A percentile compares a stretch with the other conserved stretches of the same genome.
These are phyloP conservation scores for Fusarium kyushuense DNA, from an alignment of 2,329 filamentous ascomycete genomes.

Conservation along the genomic window DNA sequence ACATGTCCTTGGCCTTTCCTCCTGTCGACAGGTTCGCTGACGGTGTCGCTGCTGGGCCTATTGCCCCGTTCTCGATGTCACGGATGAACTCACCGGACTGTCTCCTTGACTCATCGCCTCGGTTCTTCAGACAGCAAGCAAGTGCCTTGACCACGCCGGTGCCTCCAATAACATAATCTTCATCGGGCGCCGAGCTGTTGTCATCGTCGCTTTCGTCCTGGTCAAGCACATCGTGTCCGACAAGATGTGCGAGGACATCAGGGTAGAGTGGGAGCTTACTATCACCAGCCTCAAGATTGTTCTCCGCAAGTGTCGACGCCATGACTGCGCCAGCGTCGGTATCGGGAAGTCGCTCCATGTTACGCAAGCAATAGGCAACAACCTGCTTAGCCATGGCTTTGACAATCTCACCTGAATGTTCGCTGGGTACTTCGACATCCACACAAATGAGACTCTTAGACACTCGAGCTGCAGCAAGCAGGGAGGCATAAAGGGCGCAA, in stretches of 20 bases:
- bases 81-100: constrained; percentile 65
- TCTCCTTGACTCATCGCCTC: constrained; percentile 69
- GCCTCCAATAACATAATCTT: constrained; percentile 95
- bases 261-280: constrained; percentile 65
- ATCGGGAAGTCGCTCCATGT: constrained; percentile 84
- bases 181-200: constrained; percentile 79
- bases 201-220: constrained; percentile 68
- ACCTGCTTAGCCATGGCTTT: constrained; percentile 93
- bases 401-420: constrained; percentile 88
- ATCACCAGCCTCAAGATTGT: constrained; percentile 48
- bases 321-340: constrained; percentile 67
- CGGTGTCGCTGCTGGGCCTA: constrained; percentile 56
- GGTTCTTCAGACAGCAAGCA: constrained; percentile 88
- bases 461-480: constrained; percentile 87
- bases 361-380: constrained; percentile 92
- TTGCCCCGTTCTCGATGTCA: constrained; percentile 64
- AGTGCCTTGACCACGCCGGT: constrained; percentile 96
- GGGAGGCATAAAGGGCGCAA: constrained; percentile 90
- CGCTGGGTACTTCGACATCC: constrained; percentile 88
- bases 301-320: constrained; percentile 58
- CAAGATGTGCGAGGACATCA: constrained; percentile 86
- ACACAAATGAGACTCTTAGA: constrained; percentile 87
- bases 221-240: constrained; percentile 73
- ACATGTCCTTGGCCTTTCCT: constrained; percentile 88
- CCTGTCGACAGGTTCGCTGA: constrained; percentile 55